Conservation (phyloP, 345 rosid genomes). For the Arabis hirsuta region DNA sequence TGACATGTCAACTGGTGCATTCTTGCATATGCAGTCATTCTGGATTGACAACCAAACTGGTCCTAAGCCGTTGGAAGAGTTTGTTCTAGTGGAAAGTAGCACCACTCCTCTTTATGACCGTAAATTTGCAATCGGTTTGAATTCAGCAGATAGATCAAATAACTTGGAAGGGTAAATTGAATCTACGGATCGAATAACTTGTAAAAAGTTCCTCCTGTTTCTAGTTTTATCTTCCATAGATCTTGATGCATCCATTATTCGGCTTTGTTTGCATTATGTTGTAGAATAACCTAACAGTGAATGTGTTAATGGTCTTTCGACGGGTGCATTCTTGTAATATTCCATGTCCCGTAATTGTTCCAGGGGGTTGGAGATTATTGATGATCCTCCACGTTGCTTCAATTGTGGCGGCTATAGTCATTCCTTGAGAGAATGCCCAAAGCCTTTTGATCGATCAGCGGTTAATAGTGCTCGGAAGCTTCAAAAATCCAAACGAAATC, state of each 20-base stretch:
- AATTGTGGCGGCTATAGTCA: slow-evolving; percentile 94
- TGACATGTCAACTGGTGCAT: slow-evolving; percentile 24
- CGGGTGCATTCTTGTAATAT: slow-evolving; percentile 17
- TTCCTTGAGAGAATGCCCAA: slow-evolving; percentile 82
- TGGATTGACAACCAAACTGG: slow-evolving; percentile 82
- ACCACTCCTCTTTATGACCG: slow-evolving; percentile 91
- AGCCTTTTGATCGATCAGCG: slow-evolving; percentile 82
- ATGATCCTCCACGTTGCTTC: slow-evolving; percentile 87
- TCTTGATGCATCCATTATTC: slow-evolving; percentile 1
- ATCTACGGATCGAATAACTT: not conserved
- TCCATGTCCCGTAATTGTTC: slow-evolving; percentile 33
- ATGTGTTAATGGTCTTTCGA: slow-evolving; percentile 6
- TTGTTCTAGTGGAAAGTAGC: slow-evolving; percentile 55
- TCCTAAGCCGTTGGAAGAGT: slow-evolving; percentile 43
- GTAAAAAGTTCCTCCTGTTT: not conserved
- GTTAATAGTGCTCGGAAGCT: slow-evolving; percentile 84
- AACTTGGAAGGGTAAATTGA: slow-evolving; percentile 66
- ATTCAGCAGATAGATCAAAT: slow-evolving; percentile 65
- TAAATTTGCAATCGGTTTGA: slow-evolving; percentile 73
- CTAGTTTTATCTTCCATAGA: not conserved
- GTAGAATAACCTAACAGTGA: slow-evolving; percentile 1
- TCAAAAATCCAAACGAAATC: slow-evolving; percentile 70
- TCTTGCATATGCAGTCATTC: slow-evolving; percentile 71
- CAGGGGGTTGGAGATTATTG: slow-evolving; percentile 78
- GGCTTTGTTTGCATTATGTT: slow-evolving; percentile 1